Conservation (phyloP, 352 stramenopile genomes). For the Globisporangium mamillatum region DNA sequence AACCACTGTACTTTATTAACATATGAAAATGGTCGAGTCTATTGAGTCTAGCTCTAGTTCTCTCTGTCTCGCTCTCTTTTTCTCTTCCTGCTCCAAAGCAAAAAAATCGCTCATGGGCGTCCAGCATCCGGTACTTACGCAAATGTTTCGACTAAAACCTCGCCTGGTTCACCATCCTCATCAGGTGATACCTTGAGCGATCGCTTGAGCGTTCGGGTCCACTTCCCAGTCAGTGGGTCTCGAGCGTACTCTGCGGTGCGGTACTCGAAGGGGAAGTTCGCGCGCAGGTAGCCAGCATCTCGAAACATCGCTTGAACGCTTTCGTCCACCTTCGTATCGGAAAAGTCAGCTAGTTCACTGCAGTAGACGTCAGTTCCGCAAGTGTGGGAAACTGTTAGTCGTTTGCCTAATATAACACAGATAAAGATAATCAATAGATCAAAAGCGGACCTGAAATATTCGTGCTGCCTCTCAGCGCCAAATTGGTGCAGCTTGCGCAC, state of each 20-base stretch:
- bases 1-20: not conserved
- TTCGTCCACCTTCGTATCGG: constrained; percentile 35
- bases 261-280: constrained; percentile 63
- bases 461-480: constrained; percentile 37
- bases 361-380: constrained; percentile 6
- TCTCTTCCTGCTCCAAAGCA: not conserved
- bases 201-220: constrained; percentile 34
- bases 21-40: not conserved
- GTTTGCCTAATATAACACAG: not conserved
- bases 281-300: constrained; percentile 52
- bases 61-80: too few relatives aligned
- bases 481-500: constrained; percentile 73
- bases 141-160: constrained; percentile 12
- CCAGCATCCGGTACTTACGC: not conserved
- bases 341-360: constrained; percentile 39
- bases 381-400: not conserved
- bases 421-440: not conserved
- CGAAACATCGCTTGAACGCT: constrained; percentile 67
- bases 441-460: constrained; percentile 47
- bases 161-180: not conserved
- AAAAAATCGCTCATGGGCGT: not conserved
- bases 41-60: not conserved
- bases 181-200: constrained; percentile 9
- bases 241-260: constrained; percentile 52
- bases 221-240: constrained; percentile 39